Evolutionary conservation across 2,329 filamentous ascomycete species (phyloP).

Genomic region (Paracorniculantispora psalliotae): DNA sequence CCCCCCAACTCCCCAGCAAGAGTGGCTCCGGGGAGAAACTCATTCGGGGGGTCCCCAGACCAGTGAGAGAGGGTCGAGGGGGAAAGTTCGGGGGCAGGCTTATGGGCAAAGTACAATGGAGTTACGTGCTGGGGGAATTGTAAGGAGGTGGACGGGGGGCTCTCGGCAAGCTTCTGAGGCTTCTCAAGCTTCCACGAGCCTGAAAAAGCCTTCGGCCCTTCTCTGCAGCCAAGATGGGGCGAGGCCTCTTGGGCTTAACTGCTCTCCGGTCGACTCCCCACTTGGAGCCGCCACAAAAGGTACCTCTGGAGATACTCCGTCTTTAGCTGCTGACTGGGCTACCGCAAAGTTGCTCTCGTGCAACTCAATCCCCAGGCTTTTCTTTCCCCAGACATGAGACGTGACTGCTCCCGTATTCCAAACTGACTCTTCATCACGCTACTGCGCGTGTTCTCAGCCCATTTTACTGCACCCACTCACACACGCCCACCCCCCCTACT

Average conservation of each 20-base stretch:
- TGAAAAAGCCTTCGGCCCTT: constrained; percentile 10
- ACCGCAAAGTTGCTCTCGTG: not conserved
- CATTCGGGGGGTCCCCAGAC: constrained; percentile 4
- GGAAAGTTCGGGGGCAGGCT: not conserved
- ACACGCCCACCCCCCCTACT: not conserved
- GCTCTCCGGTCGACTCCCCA: not conserved
- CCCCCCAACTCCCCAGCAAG: constrained; percentile 1
- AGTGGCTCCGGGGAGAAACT: constrained; percentile 9
- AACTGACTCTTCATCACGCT: constrained; percentile 2
- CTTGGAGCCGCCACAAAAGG: constrained; percentile 2
- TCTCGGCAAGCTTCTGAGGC: not conserved
- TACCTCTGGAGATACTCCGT: not conserved
- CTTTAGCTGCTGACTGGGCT: not conserved
- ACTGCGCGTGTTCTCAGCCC: not conserved
- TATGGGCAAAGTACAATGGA: too few species aligned
- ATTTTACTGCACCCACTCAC: not conserved
- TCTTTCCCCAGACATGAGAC: constrained; percentile 1
- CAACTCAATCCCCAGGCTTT: constrained; percentile 7
- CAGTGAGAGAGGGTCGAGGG: not conserved
- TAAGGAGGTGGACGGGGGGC: not conserved
- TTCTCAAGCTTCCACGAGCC: constrained; percentile 2
- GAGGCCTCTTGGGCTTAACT: not conserved
- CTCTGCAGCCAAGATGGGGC: constrained; percentile 10
- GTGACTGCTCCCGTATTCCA: not conserved
- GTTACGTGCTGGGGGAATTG: not conserved